phyloP scores from a whole-genome alignment of 2,329 filamentous ascomycete species.

The Ceratocystis harringtonii region DNA sequence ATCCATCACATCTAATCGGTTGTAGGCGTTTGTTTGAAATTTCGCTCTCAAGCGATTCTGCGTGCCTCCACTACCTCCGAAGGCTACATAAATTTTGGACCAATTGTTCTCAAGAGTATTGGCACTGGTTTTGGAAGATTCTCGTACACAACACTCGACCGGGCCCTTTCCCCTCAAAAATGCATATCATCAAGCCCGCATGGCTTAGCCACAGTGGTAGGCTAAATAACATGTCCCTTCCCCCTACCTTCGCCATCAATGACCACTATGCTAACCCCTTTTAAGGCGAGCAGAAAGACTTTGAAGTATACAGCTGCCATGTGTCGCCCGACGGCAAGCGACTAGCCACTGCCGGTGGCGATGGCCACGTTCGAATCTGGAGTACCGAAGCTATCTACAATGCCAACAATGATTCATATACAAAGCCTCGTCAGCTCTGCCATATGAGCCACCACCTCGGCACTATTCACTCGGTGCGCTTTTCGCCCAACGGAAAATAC shows the following conservation, averaged over 20 bases:
- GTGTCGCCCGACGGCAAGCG: conserved; percentile 87
- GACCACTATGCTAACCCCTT: not conserved
- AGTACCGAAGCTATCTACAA: conserved; percentile 87
- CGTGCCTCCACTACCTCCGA: not conserved
- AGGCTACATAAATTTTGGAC: not conserved
- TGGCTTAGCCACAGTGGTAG: conserved; percentile 79
- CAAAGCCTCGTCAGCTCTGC: conserved; percentile 78
- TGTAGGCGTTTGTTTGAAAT: not conserved
- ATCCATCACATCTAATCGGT: not conserved
- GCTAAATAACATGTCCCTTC: not conserved
- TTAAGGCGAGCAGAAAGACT: conserved; percentile 77
- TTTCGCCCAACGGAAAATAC: conserved; percentile 89
- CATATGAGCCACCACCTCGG: conserved; percentile 98
- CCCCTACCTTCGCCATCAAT: too few species aligned
- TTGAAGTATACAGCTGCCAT: conserved; percentile 96
- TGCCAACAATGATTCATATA: conserved; percentile 54
- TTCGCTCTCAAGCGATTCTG: not conserved
- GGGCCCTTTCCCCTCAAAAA: conserved; percentile 26
- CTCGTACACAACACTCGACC: not conserved
- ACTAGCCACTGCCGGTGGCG: conserved; percentile 86
- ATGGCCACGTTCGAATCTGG: conserved; percentile 96
- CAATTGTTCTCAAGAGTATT: too few species aligned
- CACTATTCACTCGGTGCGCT: conserved; percentile 92
- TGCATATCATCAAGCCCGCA: conserved; percentile 85
- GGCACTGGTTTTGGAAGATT: not conserved